Conservation (phyloP, 306 rosid genomes). For the Prunus fruticosa region DNA sequence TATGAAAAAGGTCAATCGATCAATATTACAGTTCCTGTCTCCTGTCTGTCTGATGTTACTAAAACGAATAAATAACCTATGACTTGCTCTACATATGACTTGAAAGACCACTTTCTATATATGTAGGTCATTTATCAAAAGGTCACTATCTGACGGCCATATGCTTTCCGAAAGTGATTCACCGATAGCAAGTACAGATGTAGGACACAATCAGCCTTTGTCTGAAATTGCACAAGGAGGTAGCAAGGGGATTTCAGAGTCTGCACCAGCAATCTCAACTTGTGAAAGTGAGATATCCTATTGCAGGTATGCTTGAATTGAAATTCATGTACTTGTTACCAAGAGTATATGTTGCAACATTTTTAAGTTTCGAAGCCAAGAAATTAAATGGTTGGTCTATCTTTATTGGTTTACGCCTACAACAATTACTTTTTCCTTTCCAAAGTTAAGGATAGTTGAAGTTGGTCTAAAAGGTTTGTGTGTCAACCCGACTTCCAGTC, state of each 20-base stretch:
- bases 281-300: conserved; percentile 52
- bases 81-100: background rate
- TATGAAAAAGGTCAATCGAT: background rate
- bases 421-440: background rate
- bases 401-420: background rate
- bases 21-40: background rate
- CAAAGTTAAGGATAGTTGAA: background rate
- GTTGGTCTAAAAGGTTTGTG: background rate
- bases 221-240: conserved; percentile 37
- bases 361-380: background rate
- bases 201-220: conserved; percentile 32
- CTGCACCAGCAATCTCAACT: conserved; percentile 44
- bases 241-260: conserved; percentile 42
- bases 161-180: conserved; percentile 52
- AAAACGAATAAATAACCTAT: background rate
- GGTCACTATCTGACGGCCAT: conserved; percentile 90
- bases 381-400: background rate
- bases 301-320: conserved; percentile 56
- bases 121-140: conserved; percentile 63
- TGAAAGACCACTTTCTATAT: conserved; percentile 19
- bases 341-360: background rate
- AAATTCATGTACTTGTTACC: conserved; percentile 16
- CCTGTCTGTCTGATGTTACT: background rate
- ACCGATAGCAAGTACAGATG: conserved; percentile 33
- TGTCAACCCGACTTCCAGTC: background rate